phyloP scores from a whole-genome alignment of 306 rosid genomes.

The Cicer judaicum region DNA sequence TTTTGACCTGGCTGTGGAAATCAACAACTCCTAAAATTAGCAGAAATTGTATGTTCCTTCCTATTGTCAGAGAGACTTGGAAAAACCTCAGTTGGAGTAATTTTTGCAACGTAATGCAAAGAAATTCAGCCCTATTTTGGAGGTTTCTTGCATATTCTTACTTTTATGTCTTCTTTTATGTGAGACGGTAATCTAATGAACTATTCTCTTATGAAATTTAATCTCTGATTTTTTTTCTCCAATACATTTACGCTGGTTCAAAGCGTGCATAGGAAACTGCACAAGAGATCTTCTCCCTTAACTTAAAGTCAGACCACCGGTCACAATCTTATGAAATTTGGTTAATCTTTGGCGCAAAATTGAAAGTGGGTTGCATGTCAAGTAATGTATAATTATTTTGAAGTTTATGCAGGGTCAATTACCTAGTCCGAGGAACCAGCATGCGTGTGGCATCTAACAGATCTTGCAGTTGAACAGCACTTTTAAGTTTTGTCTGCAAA shows the following conservation, averaged over 20 bases:
- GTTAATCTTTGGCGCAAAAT: constrained; percentile 7
- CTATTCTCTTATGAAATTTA: neutral
- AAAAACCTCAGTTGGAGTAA: no score
- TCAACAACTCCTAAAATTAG: no score
- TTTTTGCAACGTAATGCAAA: neutral
- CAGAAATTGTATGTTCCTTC: no score
- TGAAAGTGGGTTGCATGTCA: constrained; percentile 18
- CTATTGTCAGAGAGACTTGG: no score
- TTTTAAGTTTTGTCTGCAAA: constrained; percentile 89
- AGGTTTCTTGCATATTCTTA: constrained; percentile 8
- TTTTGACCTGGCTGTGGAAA: no score
- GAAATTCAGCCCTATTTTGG: constrained; percentile 23
- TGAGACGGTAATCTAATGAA: constrained; percentile 1
- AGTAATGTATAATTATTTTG: constrained; percentile 15
- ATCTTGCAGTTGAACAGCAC: constrained; percentile 96
- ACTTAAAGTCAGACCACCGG: constrained; percentile 23
- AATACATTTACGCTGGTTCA: constrained; percentile 9
- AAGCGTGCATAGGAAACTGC: constrained; percentile 26
- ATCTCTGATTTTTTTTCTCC: neutral
- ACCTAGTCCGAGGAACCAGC: constrained; percentile 95
- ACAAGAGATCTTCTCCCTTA: neutral
- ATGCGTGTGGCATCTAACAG: constrained; percentile 94
- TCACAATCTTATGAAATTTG: neutral
- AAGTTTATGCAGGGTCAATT: constrained; percentile 39
- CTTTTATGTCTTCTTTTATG: neutral